Evolutionary conservation across 768 basidiomycete species (phyloP), one percentile per base, ranked within the genome.

Genomic region (Daedaleopsis sinensis): DNA sequence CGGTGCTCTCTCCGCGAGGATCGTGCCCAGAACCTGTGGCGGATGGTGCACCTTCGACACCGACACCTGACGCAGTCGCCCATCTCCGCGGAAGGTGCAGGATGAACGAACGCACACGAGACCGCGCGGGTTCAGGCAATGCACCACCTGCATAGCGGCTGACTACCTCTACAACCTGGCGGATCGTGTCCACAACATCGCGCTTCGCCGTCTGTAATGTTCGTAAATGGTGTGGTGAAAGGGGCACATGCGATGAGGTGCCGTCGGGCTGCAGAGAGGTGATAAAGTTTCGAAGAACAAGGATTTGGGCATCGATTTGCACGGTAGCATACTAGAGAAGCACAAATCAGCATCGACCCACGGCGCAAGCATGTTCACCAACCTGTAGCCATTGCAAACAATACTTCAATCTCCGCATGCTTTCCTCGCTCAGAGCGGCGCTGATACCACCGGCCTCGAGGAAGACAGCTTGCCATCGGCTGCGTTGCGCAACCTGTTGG

Each of bases 301-400:
- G 78, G 46, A 94, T 95, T 68, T 95, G 94, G 2, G 88, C 86
- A 68, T 95, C 93, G 67, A 96, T 94, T 61, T 92, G 93, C 0
- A 81, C 77, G 1, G 93, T 94, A 10, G 94, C 94, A 69, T 91
- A 95, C 93, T 94, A 61, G 2, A 58, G 12, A 44, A 38, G 9
- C 35, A 42, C 27, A 55, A 43, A 63, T 54, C 16, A 16, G 18
- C 39, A 23, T 18, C 21, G 15, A n/a, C 21, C n/a, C 36, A 23
- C 42, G 37, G 43, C 24, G 35, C 7, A 8, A 19, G 12, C 18
- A 43, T 8, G 51, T 52, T 46, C 5, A 78, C 84, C 23, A 27
- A 93, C 92, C 79, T 91, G 89, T 18, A 96, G 78, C 93, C 93
- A 96, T 59, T 92, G 85, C 32, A 96, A 71, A 74, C 91, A 94